A percentile compares a stretch with the other conserved stretches of the same genome.
Conservation (phyloP, 2,329 filamentous ascomycete genomes). For the Sporothrix luriei region DNA sequence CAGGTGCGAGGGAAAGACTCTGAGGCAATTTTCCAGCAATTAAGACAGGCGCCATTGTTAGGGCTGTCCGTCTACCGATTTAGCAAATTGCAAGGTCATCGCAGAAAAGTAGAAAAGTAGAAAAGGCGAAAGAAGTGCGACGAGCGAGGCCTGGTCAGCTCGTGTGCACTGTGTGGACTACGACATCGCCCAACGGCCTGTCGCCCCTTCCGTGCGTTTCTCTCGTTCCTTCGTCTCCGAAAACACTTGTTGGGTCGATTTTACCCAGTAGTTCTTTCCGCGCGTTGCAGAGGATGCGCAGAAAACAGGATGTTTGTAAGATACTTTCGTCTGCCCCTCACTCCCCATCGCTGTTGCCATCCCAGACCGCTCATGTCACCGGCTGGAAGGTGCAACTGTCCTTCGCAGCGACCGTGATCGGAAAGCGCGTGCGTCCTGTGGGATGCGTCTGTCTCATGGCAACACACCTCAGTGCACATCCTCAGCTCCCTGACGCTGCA, state of each 20-base stretch:
- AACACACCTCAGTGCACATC: not conserved
- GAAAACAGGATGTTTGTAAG: no score
- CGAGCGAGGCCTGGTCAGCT: not conserved
- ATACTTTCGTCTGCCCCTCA: not conserved
- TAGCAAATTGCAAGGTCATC: slow-evolving; percentile 14
- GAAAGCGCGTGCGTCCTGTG: not conserved
- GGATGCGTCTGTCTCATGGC: not conserved
- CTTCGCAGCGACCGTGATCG: no score
- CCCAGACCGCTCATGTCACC: not conserved
- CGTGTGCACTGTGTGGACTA: slow-evolving; percentile 11
- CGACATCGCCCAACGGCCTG: not conserved
- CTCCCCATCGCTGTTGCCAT: not conserved
- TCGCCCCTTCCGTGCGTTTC: not conserved
- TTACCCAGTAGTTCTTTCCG: slow-evolving; percentile 12
- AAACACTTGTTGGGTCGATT: not conserved
- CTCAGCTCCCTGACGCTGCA: not conserved
- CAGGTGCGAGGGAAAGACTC: not conserved
- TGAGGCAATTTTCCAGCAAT: not conserved
- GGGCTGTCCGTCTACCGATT: not conserved
- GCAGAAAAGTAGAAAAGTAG: not conserved
- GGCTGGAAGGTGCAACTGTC: not conserved
- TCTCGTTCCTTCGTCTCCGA: slow-evolving; percentile 6
- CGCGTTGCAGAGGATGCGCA: not conserved
- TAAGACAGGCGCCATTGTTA: not conserved
- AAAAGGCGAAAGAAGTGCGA: not conserved